Percentiles rank a stretch among this genome's conserved stretches.
These are phyloP conservation scores for Cryphonectria radicalis DNA, from an alignment of 2,329 filamentous ascomycete genomes.

Conservation along the genomic window DNA sequence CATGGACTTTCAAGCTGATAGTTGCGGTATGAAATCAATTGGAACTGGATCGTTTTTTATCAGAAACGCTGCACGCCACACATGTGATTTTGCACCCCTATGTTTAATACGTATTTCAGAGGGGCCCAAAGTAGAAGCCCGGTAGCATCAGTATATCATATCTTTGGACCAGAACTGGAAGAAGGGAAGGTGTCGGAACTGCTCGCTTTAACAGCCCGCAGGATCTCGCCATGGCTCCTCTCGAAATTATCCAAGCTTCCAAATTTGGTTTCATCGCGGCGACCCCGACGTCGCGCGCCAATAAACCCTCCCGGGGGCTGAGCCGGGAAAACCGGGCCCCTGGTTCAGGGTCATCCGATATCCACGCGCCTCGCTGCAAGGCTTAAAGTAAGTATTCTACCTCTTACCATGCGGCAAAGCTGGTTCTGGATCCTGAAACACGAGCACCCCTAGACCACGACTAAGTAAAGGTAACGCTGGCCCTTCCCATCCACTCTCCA, in stretches of 20 bases:
- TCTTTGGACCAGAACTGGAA: not conserved
- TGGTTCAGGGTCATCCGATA: constrained; percentile 39
- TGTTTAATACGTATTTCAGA: not conserved
- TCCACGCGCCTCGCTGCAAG: constrained; percentile 37
- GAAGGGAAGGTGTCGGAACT: not conserved
- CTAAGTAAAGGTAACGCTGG: constrained; percentile 16
- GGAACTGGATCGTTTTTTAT: not conserved
- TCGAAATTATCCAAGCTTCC: constrained; percentile 37
- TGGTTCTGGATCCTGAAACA: not conserved
- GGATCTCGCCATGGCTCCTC: constrained; percentile 38
- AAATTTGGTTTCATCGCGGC: constrained; percentile 38
- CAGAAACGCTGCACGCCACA: not conserved
- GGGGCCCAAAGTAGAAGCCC: not conserved
- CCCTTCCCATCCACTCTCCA: constrained; percentile 4
- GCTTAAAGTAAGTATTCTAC: constrained; percentile 7
- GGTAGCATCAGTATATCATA: not conserved
- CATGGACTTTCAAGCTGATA: not conserved
- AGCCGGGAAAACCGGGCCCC: constrained; percentile 33
- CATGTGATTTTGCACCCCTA: not conserved
- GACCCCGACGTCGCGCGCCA: constrained; percentile 34
- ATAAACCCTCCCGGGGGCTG: constrained; percentile 37
- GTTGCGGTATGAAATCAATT: not conserved
- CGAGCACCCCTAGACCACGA: constrained; percentile 25
- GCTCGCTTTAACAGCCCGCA: constrained; percentile 33
- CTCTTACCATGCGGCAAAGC: constrained; percentile 29